Evolutionary conservation across 768 basidiomycete species (phyloP).

Genomic region (Xanthoconium purpureum): DNA sequence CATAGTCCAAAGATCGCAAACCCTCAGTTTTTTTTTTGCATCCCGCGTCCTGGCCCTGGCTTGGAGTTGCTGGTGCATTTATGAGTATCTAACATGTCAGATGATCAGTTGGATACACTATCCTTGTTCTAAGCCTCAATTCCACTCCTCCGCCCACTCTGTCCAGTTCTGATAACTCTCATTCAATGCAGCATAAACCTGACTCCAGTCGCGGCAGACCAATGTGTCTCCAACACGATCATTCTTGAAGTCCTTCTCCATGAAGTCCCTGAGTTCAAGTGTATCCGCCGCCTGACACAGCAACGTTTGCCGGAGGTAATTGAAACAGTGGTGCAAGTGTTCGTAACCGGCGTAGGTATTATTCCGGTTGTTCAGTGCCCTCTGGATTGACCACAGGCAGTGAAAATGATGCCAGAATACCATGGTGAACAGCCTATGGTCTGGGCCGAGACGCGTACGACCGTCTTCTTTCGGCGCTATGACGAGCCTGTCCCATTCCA

Average conservation of each 20-base stretch:
- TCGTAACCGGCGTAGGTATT: conserved; percentile 7
- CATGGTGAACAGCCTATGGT: conserved; percentile 9
- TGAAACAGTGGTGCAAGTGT: conserved; percentile 16
- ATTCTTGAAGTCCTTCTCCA: conserved; percentile 9
- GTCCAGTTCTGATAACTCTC: conserved; percentile 7
- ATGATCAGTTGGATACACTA: too few species aligned
- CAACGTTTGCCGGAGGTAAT: conserved; percentile 13
- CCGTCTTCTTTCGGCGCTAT: conserved; percentile 7
- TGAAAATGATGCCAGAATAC: conserved; percentile 13
- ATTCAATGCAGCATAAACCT: conserved; percentile 2
- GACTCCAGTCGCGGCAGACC: conserved; percentile 12
- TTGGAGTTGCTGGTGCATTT: too few species aligned
- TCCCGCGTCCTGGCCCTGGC: too few species aligned
- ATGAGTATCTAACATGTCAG: too few species aligned
- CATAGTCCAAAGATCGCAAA: too few species aligned
- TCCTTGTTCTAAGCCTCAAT: background rate
- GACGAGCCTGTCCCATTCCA: conserved; percentile 12
- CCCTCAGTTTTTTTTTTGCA: too few species aligned
- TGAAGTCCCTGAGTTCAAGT: conserved; percentile 15
- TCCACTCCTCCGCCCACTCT: conserved; percentile 10
- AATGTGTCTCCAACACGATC: conserved; percentile 12
- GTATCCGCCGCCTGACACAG: conserved; percentile 15
- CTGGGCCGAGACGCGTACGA: conserved; percentile 13
- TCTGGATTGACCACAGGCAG: conserved; percentile 14
- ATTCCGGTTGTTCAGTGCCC: conserved; percentile 8